Base-by-base conservation (phyloP, 495 filamentous ascomycete genomes). In the Bryoglossum gracile region DNA sequence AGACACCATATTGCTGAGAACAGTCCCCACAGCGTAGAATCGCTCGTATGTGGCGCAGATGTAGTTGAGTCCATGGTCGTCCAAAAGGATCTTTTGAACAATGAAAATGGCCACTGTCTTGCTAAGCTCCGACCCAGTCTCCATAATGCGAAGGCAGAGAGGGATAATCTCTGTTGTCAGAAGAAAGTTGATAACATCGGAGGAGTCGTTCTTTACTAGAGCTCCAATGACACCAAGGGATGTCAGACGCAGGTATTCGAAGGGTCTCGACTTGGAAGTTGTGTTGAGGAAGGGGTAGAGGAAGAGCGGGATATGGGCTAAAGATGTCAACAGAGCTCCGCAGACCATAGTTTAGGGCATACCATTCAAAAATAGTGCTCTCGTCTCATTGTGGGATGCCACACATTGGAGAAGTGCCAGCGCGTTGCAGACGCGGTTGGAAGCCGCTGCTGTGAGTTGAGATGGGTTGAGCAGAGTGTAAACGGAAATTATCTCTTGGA, bases 51-150 rank as follows among this genome's bases (percentile, higher is more conserved):
- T 99, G 47, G 94, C 90, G 65, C 92, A 99, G 49, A 99, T 99
- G 64, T 99, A 99, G 32, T 86, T 88, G 50, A 99, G 74, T n/a
- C 92, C 92, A 62, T 92, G 87, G 56, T 99, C 92, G 62, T 99
- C 92, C 3, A 99, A 75, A 32, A 99, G 70, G 26, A 99, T 99
- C 69, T 99, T 99, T 70, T 99, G 92, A n/a, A 99, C 92, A 59
- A 99, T 99, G 71, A 99, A 99, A 53, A 99, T 99, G 28, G 92
- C 92, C 8, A 99, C 92, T 1, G 92, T 99, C 72, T 98, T 99
- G 74, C 89, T 95, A 36, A 99, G 73, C 63, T 99, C 92, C 0
- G 92, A 97, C 25, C 94, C 94, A 0, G 92, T 99, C 72, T 99
- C 92, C 92, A 99, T 99, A 61, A 99, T 97, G 25, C 92, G 82